Percentiles rank a stretch among this genome's conserved stretches.
These are phyloP conservation scores for Mangifera indica DNA, from an alignment of 345 rosid species.

Conservation along the genomic window DNA sequence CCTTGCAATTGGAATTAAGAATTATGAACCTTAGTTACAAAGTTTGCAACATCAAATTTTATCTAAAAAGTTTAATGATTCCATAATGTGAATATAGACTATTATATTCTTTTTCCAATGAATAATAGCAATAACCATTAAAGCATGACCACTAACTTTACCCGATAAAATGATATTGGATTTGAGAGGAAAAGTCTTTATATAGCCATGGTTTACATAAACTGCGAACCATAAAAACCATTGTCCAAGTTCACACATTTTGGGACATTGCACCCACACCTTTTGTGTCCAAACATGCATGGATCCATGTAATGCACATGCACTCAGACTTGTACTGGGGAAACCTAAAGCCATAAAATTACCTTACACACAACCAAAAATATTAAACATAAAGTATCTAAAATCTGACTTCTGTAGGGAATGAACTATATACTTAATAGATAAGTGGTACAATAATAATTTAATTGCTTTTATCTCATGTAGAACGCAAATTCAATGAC, in stretches of 20 bases:
- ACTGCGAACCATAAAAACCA: background rate
- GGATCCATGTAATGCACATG: background rate
- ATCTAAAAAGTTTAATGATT: background rate
- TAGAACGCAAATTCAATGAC: constrained; percentile 3
- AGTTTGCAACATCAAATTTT: background rate
- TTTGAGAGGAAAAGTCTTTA: background rate
- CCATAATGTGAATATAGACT: background rate
- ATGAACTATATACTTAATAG: background rate
- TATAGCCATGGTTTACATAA: background rate
- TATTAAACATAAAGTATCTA: constrained; percentile 3
- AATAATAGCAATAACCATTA: background rate
- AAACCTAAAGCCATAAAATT: background rate
- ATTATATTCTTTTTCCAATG: background rate
- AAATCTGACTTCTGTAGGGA: background rate
- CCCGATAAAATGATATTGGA: background rate
- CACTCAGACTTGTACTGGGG: background rate
- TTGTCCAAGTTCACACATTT: background rate
- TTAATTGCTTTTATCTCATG: background rate
- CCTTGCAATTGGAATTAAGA: constrained; percentile 42
- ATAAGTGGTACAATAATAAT: background rate
- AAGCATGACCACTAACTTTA: background rate
- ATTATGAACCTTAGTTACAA: background rate
- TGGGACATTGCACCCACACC: background rate
- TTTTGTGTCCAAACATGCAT: background rate
- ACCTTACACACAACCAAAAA: background rate